Evolutionary conservation across 495 filamentous ascomycete species (phyloP).

Genomic region (Trichocladium uniseriatum): DNA sequence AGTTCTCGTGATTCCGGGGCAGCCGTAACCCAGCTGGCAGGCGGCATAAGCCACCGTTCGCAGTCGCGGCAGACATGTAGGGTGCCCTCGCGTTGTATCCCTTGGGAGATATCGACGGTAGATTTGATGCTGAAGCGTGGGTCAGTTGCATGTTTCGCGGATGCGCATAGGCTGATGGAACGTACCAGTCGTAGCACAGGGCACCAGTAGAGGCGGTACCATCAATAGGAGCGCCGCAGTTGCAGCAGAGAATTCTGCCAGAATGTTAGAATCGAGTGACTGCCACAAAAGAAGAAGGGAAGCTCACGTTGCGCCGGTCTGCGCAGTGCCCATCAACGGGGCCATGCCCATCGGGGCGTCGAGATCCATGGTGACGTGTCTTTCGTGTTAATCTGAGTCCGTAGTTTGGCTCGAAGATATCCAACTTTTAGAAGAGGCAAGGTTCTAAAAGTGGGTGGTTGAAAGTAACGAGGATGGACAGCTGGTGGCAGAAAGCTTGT

Average conservation of each 20-base stretch:
- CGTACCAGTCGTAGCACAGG: conserved; percentile 74
- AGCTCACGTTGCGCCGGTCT: conserved; percentile 50
- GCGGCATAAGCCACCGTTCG: conserved; percentile 88
- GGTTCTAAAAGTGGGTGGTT: background rate
- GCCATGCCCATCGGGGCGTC: conserved; percentile 53
- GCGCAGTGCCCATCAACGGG: conserved; percentile 36
- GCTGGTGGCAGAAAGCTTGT: background rate
- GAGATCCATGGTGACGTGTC: conserved; percentile 49
- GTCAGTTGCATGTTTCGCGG: background rate
- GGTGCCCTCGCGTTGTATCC: conserved; percentile 75
- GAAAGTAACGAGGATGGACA: background rate
- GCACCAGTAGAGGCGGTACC: conserved; percentile 80
- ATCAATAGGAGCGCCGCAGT: conserved; percentile 89
- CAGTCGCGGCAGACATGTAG: conserved; percentile 84
- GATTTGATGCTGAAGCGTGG: conserved; percentile 52
- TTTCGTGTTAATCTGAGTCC: background rate
- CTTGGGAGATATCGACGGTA: conserved; percentile 86
- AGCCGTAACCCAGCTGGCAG: conserved; percentile 73
- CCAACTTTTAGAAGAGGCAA: background rate
- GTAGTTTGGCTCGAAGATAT: background rate
- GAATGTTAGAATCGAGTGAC: conserved; percentile 4
- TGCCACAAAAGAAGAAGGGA: background rate
- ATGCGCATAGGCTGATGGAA: background rate
- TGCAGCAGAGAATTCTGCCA: conserved; percentile 79
- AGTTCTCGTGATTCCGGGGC: conserved; percentile 79